Base-by-base conservation (phyloP, 176 grass and related monocot species). In the Juncus effusus region DNA sequence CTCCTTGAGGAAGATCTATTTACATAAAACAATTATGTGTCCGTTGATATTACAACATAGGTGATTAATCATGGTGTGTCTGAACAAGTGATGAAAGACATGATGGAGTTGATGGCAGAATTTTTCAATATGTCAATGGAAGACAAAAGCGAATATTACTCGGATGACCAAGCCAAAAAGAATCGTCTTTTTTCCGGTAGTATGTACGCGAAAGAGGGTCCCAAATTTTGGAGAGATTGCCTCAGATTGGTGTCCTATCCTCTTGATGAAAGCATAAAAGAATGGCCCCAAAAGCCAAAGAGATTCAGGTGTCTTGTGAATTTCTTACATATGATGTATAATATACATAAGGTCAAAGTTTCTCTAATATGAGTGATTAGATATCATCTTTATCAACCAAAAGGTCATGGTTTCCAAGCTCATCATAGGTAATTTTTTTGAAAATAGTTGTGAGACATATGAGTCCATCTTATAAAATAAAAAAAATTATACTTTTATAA, bases 141-240 rank as follows among this genome's bases (percentile, higher is more conserved):
- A 19, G 82, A 83, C 7, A 89, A 83, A 75, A 69, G 44, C 3
- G 40, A 28, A 3, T 89, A 78, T 75, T 86, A 81, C 80, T 74
- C 85, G 0, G 82, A 89, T 41, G 82, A 86, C 19, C 4, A 76
- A 0, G 15, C 1, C 4, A 76, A 11, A 3, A 69, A 67, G 9
- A 89, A 76, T 69, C 77, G 90, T 15, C 82, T 89, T 78, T 86
- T 83, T 64, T 69, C 82, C 10, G 63, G 82, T 72, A 79, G 82
- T 55, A 64, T 14, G 1, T 83, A 83, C 50, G 73, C 57, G 13
- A 11, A 63, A 50, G 60, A 54, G 10, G 82, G 61, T 2, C 70
- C 60, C 7, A 63, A 50, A 8, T 83, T 80, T 57, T 95, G 82
- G 90, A 70, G 82, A 42, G 90, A 89, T 74, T 89, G 85, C 74